These are phyloP conservation scores for Blastobotrys parvus DNA, from an alignment of 805 yeast species.

Conservation along the genomic window DNA sequence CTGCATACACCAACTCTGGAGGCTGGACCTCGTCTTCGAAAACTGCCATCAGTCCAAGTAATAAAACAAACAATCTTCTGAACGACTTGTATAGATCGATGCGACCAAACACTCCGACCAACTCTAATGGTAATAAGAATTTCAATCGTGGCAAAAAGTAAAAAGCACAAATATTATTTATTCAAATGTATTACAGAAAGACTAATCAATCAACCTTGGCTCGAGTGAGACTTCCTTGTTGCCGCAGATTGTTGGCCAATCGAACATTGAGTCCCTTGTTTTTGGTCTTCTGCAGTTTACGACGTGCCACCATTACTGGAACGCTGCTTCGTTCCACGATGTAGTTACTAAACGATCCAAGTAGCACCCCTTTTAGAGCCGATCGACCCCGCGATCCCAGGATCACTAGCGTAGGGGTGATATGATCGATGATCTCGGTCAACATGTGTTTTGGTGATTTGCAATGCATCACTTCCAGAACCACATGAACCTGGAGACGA, in stretches of 20 bases:
- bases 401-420: slow-evolving; percentile 64
- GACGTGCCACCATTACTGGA: slow-evolving; percentile 75
- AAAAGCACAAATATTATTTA: not conserved
- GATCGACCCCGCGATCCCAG: slow-evolving; percentile 70
- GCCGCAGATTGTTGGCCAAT: slow-evolving; percentile 28
- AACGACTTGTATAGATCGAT: slow-evolving; percentile 5
- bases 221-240: slow-evolving; percentile 13
- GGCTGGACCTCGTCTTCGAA: not conserved
- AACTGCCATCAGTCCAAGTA: not conserved
- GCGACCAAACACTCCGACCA: not conserved
- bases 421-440: slow-evolving; percentile 58
- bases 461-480: slow-evolving; percentile 66
- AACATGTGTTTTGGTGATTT: slow-evolving; percentile 67
- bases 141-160: not conserved
- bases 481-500: slow-evolving; percentile 63
- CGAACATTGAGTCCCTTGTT: slow-evolving; percentile 44
- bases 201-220: slow-evolving; percentile 17
- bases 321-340: slow-evolving; percentile 61
- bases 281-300: slow-evolving; percentile 60
- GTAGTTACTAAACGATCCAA: slow-evolving; percentile 67
- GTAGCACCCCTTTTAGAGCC: slow-evolving; percentile 63
- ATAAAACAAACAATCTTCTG: slow-evolving; percentile 5
- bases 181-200: not conserved
- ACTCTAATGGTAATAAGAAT: not conserved
- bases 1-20: not conserved